Evolutionary conservation across 306 rosid species (phyloP).

Genomic region (Castanea crenata): DNA sequence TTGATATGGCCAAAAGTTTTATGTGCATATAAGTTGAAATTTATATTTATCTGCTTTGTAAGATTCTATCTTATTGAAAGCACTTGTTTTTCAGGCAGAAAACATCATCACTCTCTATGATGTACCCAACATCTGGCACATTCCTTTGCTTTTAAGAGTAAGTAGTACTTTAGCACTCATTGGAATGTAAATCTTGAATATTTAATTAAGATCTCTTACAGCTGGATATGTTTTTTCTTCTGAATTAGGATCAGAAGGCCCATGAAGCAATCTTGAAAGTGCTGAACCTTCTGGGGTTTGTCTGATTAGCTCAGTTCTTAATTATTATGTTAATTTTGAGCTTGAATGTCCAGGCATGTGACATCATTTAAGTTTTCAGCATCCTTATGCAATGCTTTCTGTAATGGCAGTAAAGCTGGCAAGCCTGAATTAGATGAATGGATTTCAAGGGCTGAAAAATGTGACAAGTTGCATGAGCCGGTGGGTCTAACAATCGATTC

Average conservation of each 20-base stretch:
- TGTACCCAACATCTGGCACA: constrained; percentile 96
- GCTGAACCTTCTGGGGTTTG: constrained; percentile 67
- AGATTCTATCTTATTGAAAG: background rate
- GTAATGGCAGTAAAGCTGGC: constrained; percentile 44
- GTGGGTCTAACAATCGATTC: constrained; percentile 42
- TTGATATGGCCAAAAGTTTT: background rate
- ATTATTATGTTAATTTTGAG: constrained; percentile 1
- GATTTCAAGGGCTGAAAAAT: constrained; percentile 61
- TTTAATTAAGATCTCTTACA: background rate
- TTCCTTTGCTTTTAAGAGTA: constrained; percentile 88
- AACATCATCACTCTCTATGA: constrained; percentile 83
- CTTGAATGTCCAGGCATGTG: background rate
- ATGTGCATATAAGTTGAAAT: constrained; percentile 6
- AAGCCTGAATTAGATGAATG: constrained; percentile 69
- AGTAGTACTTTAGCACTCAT: constrained; percentile 22
- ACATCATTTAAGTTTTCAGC: background rate
- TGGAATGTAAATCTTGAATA: background rate
- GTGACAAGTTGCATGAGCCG: constrained; percentile 50
- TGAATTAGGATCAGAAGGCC: constrained; percentile 76
- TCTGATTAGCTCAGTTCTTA: constrained; percentile 27
- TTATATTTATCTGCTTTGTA: constrained; percentile 11
- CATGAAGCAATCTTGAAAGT: constrained; percentile 84
- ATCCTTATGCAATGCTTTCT: constrained; percentile 12
- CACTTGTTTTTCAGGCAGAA: constrained; percentile 45
- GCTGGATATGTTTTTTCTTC: constrained; percentile 8